Conservation (phyloP, 768 basidiomycete species). For the Gymnopilus junonius region DNA sequence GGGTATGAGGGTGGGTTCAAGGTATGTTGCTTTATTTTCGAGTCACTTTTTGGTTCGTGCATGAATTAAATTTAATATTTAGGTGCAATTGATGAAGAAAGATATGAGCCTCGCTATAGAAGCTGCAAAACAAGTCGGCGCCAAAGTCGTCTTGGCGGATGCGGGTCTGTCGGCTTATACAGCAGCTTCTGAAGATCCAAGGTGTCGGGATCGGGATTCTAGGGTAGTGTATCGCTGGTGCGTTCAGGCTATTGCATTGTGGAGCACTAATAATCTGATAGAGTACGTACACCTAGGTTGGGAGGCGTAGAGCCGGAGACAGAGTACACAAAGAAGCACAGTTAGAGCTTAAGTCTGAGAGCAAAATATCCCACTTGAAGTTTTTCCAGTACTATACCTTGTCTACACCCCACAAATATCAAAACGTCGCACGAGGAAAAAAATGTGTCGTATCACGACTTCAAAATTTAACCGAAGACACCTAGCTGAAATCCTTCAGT, state of each 20-base stretch:
- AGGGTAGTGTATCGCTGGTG: slow-evolving; percentile 47
- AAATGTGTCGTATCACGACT: neutral
- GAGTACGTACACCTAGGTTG: slow-evolving; percentile 28
- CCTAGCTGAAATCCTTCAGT: neutral
- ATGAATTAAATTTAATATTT: neutral
- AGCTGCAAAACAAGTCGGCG: slow-evolving; percentile 40
- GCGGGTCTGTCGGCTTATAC: slow-evolving; percentile 41
- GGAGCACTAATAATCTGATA: no score
- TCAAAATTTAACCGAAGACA: neutral
- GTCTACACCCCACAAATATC: neutral
- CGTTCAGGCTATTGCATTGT: neutral
- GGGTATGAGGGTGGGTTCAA: slow-evolving; percentile 49
- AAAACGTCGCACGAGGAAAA: neutral
- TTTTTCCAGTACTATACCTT: neutral
- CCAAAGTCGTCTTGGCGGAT: slow-evolving; percentile 44
- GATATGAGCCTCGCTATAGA: slow-evolving; percentile 44
- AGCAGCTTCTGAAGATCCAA: slow-evolving; percentile 42
- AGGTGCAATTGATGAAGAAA: slow-evolving; percentile 52
- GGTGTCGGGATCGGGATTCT: slow-evolving; percentile 42
- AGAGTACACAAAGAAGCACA: neutral
- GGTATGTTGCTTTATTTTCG: slow-evolving; percentile 19
- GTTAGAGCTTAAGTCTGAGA: neutral
- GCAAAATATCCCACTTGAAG: neutral
- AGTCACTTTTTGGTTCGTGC: neutral
- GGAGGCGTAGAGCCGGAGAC: slow-evolving; percentile 35